Base-by-base conservation (phyloP, 495 filamentous ascomycete genomes). In the Venustampulla echinocandica region DNA sequence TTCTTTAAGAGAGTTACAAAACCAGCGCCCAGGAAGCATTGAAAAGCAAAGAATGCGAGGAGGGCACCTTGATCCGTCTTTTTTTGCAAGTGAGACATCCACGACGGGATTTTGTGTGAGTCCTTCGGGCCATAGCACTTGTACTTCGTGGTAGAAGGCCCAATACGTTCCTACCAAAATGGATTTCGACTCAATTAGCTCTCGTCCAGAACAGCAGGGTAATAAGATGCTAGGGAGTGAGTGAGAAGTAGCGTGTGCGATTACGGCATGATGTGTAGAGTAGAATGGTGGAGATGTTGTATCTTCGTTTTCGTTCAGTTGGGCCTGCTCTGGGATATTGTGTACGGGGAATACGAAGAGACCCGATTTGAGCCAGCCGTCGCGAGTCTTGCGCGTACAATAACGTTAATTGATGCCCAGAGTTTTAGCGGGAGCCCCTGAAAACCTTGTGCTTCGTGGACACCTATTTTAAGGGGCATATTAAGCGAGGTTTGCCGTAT, bases 81-180 rank as follows among this genome's bases (percentile, higher is more conserved):
- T 41, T 36, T 32, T 49, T 49, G 38, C 46, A 49, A 36, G 11
- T 49, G 6, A 39, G 3, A 15, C 46, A 49, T 20, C 46, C 46
- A 19, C 46, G 4, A 23, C 46, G 46, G 6, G 46, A 49, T 21
- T 49, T 49, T 19, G 10, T 42, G 15, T 49, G 46, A 18, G 46
- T 24, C 25, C 25, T 49, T 42, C 46, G 46, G 27, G 27, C 3
- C 46, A 49, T 49, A 14, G 33, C n/a, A 35, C n/a, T 4, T 4
- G 13, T n/a, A 35, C 4, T 35, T 35, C 33, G 27, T 30, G 13
- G 13, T 7, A 15, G 33, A 35, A 35, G 13, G 33, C 33, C 11
- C 13, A 35, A 14, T 35, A 4, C 33, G 33, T 35, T 35, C 33
- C 18, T 14, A 4, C 11, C 18, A 7, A n/a, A 7, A 14, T 6